Conservation (phyloP, 192 early-diverging fungal species). For the Neocallimastix lanati region DNA sequence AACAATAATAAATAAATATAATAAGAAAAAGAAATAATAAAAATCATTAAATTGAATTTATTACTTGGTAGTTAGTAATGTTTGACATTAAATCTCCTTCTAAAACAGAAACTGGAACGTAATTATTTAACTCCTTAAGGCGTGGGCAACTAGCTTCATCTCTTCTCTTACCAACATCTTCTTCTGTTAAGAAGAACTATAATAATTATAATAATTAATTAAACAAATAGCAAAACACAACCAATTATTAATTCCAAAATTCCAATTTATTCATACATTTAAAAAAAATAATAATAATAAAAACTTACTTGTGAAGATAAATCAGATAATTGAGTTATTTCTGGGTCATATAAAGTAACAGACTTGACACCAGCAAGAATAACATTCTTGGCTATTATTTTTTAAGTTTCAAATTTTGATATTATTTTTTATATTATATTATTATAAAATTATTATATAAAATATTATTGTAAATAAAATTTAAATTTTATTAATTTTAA, state of each 20-base stretch:
- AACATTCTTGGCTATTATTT: conserved; percentile 75
- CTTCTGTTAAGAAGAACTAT: conserved; percentile 73
- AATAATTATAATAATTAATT: background rate
- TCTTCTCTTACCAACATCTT: conserved; percentile 74
- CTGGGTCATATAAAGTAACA: conserved; percentile 83
- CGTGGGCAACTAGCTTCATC: conserved; percentile 54
- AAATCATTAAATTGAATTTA: too few species aligned
- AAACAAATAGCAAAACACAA: too few species aligned
- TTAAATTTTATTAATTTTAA: too few species aligned
- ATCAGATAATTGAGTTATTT: conserved; percentile 53
- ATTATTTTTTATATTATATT: too few species aligned
- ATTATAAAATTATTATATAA: too few species aligned
- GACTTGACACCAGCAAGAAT: conserved; percentile 97
- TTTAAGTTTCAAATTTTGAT: background rate
- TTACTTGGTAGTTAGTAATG: conserved; percentile 25
- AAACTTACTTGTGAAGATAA: conserved; percentile 64
- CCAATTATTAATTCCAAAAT: too few species aligned
- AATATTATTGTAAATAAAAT: too few species aligned
- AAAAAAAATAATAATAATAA: background rate
- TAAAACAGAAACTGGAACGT: conserved; percentile 79
- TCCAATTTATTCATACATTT: too few species aligned
- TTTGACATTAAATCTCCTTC: conserved; percentile 54
- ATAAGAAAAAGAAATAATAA: background rate
- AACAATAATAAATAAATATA: too few species aligned
- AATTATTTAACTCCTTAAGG: conserved; percentile 88